Conservation (phyloP, 371 early-diverging fungal genomes). For the Mortierella sp. region DNA sequence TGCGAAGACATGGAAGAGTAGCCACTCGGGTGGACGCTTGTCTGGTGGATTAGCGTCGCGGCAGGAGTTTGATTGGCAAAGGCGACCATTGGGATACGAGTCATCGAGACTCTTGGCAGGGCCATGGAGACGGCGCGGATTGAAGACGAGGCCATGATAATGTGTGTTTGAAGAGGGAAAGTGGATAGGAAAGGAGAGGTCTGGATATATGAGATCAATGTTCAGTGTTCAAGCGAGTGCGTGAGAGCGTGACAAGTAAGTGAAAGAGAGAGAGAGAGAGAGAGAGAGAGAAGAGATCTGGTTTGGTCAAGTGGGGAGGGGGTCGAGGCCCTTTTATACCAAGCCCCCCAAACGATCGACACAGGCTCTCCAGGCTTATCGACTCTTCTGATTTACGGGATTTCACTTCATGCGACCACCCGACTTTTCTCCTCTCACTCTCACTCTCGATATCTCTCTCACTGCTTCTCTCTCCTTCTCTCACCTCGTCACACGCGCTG, state of each 20-base stretch:
- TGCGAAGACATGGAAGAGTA: conserved; percentile 29
- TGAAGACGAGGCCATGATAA: conserved; percentile 19
- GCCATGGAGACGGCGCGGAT: conserved; percentile 26
- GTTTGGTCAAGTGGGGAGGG: too few relatives aligned
- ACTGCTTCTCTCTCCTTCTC: too few relatives aligned
- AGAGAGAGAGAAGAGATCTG: background rate
- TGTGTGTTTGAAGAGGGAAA: background rate
- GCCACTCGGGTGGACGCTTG: conserved; percentile 22
- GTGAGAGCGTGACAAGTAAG: background rate
- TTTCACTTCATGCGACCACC: too few relatives aligned
- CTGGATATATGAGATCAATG: background rate
- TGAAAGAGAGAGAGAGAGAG: background rate
- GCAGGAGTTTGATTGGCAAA: conserved; percentile 21
- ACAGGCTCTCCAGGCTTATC: too few relatives aligned
- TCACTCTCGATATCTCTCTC: too few relatives aligned
- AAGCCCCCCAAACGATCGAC: too few relatives aligned
- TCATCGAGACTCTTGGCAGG: conserved; percentile 39
- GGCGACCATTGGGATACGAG: conserved; percentile 37
- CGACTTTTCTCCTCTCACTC: too few relatives aligned
- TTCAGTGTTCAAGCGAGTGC: background rate
- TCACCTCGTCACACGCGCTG: too few relatives aligned
- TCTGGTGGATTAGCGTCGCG: conserved; percentile 1
- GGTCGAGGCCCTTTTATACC: too few relatives aligned
- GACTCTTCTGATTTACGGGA: too few relatives aligned
- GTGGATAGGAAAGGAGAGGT: background rate